A percentile compares a stretch with the other conserved stretches of the same genome.
Evolutionary conservation across 352 stramenopile species (phyloP).

Genomic region (Bremia lactucae): DNA sequence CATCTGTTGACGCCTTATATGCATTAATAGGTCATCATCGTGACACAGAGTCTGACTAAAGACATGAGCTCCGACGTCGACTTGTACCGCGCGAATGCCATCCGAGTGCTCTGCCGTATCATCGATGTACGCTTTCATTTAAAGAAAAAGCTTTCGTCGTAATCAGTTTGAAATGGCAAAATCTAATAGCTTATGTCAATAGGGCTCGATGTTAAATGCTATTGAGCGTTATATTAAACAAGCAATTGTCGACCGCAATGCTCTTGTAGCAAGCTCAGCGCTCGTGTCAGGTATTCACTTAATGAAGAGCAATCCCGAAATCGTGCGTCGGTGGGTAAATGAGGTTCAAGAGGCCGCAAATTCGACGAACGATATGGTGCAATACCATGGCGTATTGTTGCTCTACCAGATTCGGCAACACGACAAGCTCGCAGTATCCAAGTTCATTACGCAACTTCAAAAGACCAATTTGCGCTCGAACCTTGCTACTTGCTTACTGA

Average conservation of each 20-base stretch:
- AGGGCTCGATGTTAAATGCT: constrained; percentile 84
- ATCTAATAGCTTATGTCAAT: constrained; percentile 1
- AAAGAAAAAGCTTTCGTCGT: background rate
- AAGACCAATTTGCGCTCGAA: constrained; percentile 91
- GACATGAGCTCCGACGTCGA: constrained; percentile 98
- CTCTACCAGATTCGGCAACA: constrained; percentile 98
- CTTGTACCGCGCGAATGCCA: constrained; percentile 97
- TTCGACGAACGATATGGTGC: constrained; percentile 96
- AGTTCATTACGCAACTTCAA: constrained; percentile 87
- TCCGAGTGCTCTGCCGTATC: constrained; percentile 95
- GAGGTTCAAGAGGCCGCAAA: constrained; percentile 95
- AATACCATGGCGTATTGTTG: constrained; percentile 97
- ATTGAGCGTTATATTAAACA: constrained; percentile 98
- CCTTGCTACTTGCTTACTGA: constrained; percentile 93
- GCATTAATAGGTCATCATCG: constrained; percentile 96
- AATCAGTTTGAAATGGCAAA: constrained; percentile 1
- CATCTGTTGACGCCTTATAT: constrained; percentile 6
- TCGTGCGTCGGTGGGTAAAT: constrained; percentile 93
- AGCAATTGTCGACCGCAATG: constrained; percentile 97
- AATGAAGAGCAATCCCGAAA: constrained; percentile 89
- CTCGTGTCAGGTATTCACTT: constrained; percentile 94
- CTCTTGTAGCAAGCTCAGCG: constrained; percentile 92
- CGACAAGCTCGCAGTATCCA: constrained; percentile 96
- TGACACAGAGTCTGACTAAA: constrained; percentile 98
- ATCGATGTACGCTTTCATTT: constrained; percentile 58